phyloP scores from a whole-genome alignment of 2,329 filamentous ascomycete species.

The Myriosclerotinia curreyana region DNA sequence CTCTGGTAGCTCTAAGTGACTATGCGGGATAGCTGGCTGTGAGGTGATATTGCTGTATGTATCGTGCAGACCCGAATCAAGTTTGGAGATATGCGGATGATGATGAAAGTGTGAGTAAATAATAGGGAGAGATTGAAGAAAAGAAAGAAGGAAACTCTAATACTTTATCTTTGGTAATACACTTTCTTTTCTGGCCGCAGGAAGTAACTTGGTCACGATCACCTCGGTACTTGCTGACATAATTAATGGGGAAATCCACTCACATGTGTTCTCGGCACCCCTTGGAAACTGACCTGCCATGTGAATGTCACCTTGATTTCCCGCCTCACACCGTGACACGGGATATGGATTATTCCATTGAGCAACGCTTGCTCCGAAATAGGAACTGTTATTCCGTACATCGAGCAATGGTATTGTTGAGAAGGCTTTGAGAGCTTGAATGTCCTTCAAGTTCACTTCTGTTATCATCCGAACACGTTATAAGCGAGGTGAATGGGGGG shows the following conservation, averaged over 20 bases:
- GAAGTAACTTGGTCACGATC: background rate
- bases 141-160: background rate
- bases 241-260: background rate
- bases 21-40: background rate
- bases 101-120: background rate
- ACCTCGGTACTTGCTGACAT: constrained; percentile 15
- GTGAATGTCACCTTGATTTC: background rate
- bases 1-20: background rate
- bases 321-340: no score
- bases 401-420: background rate
- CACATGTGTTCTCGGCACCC: constrained; percentile 16
- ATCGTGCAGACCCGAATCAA: background rate
- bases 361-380: constrained; percentile 9
- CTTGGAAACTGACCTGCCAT: background rate
- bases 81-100: constrained; percentile 2
- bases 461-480: background rate
- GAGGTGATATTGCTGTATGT: background rate
- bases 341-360: background rate
- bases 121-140: background rate
- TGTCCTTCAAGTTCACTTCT: background rate
- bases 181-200: background rate
- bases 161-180: background rate
- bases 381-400: background rate
- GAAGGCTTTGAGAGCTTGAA: background rate
- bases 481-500: no score